These are phyloP conservation scores for Onygenales sp. DNA, from an alignment of 2,329 filamentous ascomycete species.

Conservation along the genomic window DNA sequence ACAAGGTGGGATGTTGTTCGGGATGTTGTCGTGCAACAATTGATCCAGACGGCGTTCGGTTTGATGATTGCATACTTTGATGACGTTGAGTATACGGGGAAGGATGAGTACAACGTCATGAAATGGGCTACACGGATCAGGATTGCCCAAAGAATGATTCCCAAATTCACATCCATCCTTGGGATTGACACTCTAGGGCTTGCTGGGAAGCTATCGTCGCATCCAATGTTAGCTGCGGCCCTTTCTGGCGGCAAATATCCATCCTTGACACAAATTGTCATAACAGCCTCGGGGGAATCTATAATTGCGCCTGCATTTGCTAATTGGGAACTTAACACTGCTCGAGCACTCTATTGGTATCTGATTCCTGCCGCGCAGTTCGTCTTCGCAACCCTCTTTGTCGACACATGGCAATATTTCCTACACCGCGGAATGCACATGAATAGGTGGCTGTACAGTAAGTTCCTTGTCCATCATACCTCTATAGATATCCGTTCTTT, in stretches of 20 bases:
- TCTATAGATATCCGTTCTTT: slow-evolving; percentile 8
- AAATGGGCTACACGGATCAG: slow-evolving; percentile 81
- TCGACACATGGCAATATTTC: slow-evolving; percentile 99
- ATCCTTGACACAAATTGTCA: slow-evolving; percentile 51
- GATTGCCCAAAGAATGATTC: slow-evolving; percentile 67
- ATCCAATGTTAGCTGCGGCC: slow-evolving; percentile 65
- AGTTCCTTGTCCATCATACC: slow-evolving; percentile 27
- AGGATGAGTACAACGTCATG: slow-evolving; percentile 75
- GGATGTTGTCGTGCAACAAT: slow-evolving; percentile 85
- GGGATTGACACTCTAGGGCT: slow-evolving; percentile 69
- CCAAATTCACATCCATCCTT: slow-evolving; percentile 57
- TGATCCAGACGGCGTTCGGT: slow-evolving; percentile 72
- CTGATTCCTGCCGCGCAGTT: slow-evolving; percentile 71
- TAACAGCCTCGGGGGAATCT: slow-evolving; percentile 40
- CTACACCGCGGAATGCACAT: slow-evolving; percentile 93
- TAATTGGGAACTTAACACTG: slow-evolving; percentile 66
- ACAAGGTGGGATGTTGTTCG: slow-evolving; percentile 75
- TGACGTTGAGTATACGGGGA: slow-evolving; percentile 62
- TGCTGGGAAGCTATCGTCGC: slow-evolving; percentile 62
- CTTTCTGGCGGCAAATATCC: slow-evolving; percentile 77
- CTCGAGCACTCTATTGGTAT: slow-evolving; percentile 70
- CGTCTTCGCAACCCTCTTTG: slow-evolving; percentile 58
- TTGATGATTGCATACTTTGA: slow-evolving; percentile 62
- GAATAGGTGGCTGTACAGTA: slow-evolving; percentile 95
- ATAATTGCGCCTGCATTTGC: slow-evolving; percentile 62